Percentiles rank a stretch among this genome's conserved stretches.
Evolutionary conservation across 768 basidiomycete species (phyloP).

Genomic region (Cystobasidium ongulense): DNA sequence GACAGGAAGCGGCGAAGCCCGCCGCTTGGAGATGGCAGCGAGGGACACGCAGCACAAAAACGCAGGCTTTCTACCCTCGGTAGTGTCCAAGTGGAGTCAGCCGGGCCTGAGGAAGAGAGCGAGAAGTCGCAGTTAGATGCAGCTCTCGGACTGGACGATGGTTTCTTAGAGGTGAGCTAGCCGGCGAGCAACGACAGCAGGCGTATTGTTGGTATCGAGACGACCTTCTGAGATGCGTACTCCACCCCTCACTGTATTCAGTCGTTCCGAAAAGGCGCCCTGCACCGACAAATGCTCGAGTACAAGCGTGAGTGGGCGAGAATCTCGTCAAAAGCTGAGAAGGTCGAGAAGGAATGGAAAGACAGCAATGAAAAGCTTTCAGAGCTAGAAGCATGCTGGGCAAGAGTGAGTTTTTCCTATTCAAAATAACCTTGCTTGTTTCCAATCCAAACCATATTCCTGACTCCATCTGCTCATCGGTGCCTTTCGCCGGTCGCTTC

Average conservation of each 20-base stretch:
- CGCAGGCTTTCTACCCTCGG: not conserved
- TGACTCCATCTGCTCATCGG: not conserved
- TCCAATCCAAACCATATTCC: not conserved
- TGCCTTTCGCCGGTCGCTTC: not conserved
- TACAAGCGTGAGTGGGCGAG: slow-evolving; percentile 69
- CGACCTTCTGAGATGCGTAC: not conserved
- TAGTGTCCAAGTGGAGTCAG: not conserved
- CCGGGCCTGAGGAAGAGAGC: not conserved
- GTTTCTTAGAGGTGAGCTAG: slow-evolving; percentile 23
- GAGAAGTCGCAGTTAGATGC: not conserved
- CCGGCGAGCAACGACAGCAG: slow-evolving; percentile 3
- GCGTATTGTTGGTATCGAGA: not conserved
- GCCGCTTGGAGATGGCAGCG: not conserved
- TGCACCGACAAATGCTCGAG: slow-evolving; percentile 73
- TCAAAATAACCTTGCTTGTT: not conserved
- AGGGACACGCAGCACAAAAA: slow-evolving; percentile 6
- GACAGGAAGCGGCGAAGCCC: slow-evolving; percentile 18
- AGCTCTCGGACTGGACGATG: slow-evolving; percentile 19
- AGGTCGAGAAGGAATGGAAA: slow-evolving; percentile 59
- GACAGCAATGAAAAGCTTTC: slow-evolving; percentile 64
- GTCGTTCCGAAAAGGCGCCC: slow-evolving; percentile 79
- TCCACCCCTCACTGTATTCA: slow-evolving; percentile 41
- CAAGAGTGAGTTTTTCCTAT: slow-evolving; percentile 54
- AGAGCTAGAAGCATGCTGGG: slow-evolving; percentile 71
- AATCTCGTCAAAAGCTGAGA: slow-evolving; percentile 55